Conservation (phyloP, 2,329 filamentous ascomycete species). For the Xylaria sp. region DNA sequence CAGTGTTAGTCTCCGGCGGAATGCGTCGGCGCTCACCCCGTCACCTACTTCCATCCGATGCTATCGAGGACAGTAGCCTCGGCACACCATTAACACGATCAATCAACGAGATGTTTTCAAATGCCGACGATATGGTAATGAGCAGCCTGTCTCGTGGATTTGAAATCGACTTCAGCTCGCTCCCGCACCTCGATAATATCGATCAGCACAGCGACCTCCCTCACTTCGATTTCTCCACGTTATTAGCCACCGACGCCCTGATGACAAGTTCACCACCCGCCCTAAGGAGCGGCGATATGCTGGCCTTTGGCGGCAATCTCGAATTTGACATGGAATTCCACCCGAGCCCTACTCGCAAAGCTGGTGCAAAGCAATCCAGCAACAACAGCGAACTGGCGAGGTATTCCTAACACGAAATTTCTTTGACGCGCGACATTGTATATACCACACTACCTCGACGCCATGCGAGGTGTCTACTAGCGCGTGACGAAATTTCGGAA, state of each 20-base stretch:
- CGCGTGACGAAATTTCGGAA: not conserved
- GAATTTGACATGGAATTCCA: conserved; percentile 32
- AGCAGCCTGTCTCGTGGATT: conserved; percentile 53
- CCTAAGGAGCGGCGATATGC: conserved; percentile 41
- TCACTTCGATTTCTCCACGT: conserved; percentile 60
- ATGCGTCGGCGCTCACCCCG: conserved; percentile 54
- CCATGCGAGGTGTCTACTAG: not conserved
- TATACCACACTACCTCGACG: conserved; percentile 17
- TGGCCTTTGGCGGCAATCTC: conserved; percentile 42
- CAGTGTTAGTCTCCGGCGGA: conserved; percentile 33
- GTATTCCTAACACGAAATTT: too few relatives aligned
- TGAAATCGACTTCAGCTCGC: conserved; percentile 58
- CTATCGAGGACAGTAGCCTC: conserved; percentile 37
- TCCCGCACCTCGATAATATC: conserved; percentile 53
- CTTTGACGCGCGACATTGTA: conserved; percentile 10
- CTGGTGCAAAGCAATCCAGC: conserved; percentile 7
- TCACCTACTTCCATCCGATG: conserved; percentile 43
- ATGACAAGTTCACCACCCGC: conserved; percentile 63
- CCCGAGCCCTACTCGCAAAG: conserved; percentile 24
- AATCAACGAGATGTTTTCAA: conserved; percentile 72
- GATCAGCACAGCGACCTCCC: conserved; percentile 34
- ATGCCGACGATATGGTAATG: conserved; percentile 60
- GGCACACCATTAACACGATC: conserved; percentile 50
- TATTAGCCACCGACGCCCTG: conserved; percentile 60
- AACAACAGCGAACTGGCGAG: conserved; percentile 2